Base-by-base conservation (phyloP, 768 basidiomycete genomes). In the Pleurotus salmoneostramineus region DNA sequence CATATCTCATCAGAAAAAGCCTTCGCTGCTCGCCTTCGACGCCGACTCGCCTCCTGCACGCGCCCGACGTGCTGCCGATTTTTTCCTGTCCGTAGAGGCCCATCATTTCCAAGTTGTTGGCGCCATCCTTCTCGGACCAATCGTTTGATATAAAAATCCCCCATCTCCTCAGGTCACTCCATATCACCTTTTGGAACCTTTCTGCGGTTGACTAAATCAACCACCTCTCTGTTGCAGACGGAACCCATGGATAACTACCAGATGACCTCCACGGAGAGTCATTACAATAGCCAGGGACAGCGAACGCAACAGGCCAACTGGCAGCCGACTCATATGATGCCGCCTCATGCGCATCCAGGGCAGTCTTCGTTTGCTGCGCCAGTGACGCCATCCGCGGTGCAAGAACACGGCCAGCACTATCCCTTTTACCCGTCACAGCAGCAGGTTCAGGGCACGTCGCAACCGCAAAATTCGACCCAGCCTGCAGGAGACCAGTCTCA, bases 401-500 rank as follows among this genome's bases (percentile, higher is more conserved):
- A 31, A 32, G 44, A 49, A 31, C 44, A 51, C 48, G 17, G 49
- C 8, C 49, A 61, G 12, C 60, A 58, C 12, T 61, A 61, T 48
- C 60, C 57, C 8, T 44, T 52, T 31, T 55, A 37, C 40, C 40
- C 34, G 33, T 35, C 46, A 3, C 57, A 51, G 21, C 47, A 37
- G 33, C 48, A 52, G 21, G 56, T 12, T 33, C 44, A 31, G 11
- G 44, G 46, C 31, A 50, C 35, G 55, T 69, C 69, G 58, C 69
- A 67, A 46, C 59, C 63, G 55, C 67, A 69, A 59, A 67, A 59
- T 7, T 63, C 65, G 14, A 58, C 59, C 62, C 71, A 61, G 60
- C 71, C 64, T 65, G 68, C 60, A 62, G 62, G 65, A 46, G 61
- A 72, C 59, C 69, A 72, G 50, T 50, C 58, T 59, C 64, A 65